phyloP scores from a whole-genome alignment of 2,329 filamentous ascomycete species.

The Fusarium piperis region DNA sequence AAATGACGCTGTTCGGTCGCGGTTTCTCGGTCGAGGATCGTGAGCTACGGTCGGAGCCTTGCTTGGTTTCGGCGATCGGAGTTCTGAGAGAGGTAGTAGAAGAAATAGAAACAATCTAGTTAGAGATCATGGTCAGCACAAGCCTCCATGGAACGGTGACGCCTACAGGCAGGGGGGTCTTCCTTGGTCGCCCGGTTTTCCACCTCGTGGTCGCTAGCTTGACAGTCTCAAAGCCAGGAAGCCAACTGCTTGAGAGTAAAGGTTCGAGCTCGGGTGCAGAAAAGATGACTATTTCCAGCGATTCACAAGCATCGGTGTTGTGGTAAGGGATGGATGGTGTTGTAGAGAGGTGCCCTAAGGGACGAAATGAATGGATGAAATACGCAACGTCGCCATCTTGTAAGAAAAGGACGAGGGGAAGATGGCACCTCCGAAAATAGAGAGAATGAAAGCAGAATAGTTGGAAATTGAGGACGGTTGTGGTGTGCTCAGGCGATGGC shows the following conservation, averaged over 20 bases:
- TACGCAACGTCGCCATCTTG: neutral
- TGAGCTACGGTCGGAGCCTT: neutral
- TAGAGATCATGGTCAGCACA: neutral
- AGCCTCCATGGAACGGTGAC: neutral
- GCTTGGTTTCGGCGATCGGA: neutral
- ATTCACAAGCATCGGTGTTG: neutral
- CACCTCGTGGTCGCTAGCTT: neutral
- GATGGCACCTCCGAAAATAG: neutral
- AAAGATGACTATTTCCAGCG: neutral
- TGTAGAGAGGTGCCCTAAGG: neutral
- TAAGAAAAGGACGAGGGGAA: neutral
- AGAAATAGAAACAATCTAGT: neutral
- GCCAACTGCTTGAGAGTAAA: rapidly evolving
- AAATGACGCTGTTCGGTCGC: neutral
- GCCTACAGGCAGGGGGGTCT: neutral
- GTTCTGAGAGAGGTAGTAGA: neutral
- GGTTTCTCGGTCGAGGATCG: neutral
- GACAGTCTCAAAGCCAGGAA: neutral
- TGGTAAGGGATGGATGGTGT: neutral
- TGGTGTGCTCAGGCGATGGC: neutral
- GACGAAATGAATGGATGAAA: neutral
- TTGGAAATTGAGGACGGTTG: too few species aligned
- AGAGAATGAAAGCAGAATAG: neutral
- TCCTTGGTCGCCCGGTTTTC: neutral
- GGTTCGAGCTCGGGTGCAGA: neutral